Percentiles rank a stretch among this genome's conserved stretches.
phyloP scores from a whole-genome alignment of 2,329 filamentous ascomycete species.

The Nigrograna mackinnonii region DNA sequence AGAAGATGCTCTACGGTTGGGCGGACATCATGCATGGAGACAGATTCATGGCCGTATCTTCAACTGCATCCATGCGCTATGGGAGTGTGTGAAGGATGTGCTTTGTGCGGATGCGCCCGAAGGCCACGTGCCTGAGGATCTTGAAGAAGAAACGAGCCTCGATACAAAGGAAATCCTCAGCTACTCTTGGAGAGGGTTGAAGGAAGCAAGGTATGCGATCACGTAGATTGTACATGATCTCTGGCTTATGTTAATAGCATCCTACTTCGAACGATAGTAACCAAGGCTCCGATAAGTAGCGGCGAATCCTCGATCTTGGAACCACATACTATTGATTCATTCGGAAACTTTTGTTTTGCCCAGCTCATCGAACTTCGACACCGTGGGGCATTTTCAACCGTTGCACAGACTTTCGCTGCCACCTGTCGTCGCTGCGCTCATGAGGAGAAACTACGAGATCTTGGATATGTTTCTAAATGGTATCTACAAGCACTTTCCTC shows the following conservation, averaged over 20 bases:
- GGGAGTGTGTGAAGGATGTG: slow-evolving; percentile 74
- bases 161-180: slow-evolving; percentile 89
- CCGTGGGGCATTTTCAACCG: slow-evolving; percentile 90
- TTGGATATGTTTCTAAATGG: slow-evolving; percentile 67
- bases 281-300: slow-evolving; percentile 38
- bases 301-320: slow-evolving; percentile 20
- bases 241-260: slow-evolving; percentile 59
- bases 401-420: slow-evolving; percentile 81
- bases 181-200: slow-evolving; percentile 93
- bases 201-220: slow-evolving; percentile 76
- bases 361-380: slow-evolving; percentile 85
- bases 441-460: slow-evolving; percentile 49
- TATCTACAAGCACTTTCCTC: slow-evolving; percentile 71
- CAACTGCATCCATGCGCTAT: slow-evolving; percentile 68
- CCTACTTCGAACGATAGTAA: slow-evolving; percentile 58
- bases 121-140: slow-evolving; percentile 77
- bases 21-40: slow-evolving; percentile 29
- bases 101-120: slow-evolving; percentile 95
- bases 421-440: slow-evolving; percentile 73
- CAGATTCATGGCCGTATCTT: slow-evolving; percentile 61
- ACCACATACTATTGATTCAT: slow-evolving; percentile 60
- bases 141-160: slow-evolving; percentile 71
- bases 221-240: not conserved
- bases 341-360: slow-evolving; percentile 77
- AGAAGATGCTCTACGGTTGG: slow-evolving; percentile 10